Conservation (phyloP, 225 moss, liverwort and hornwort genomes). For the Rhytidiadelphus loreus region DNA sequence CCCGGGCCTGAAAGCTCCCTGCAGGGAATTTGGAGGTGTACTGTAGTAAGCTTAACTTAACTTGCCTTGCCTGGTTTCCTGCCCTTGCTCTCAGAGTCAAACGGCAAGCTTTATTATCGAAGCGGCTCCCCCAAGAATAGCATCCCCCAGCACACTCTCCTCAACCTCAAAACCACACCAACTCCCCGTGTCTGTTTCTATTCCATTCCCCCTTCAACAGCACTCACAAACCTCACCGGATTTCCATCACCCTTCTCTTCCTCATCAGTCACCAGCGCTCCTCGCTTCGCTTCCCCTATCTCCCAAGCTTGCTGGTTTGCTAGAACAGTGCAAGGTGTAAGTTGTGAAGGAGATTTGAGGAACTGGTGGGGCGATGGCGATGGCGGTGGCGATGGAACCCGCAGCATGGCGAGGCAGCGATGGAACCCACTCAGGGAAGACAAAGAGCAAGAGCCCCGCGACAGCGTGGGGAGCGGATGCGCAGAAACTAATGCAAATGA, state of each 20-base stretch:
- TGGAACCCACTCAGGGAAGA: neutral
- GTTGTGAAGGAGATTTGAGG: neutral
- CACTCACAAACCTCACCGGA: neutral
- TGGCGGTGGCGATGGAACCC: conserved; percentile 53
- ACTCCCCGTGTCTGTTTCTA: neutral
- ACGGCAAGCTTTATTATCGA: neutral
- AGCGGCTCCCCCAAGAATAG: neutral
- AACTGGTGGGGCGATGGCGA: neutral
- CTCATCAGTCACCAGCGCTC: neutral
- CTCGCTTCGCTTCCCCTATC: no score
- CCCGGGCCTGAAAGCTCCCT: neutral
- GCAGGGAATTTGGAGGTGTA: neutral
- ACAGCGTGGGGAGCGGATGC: conserved; percentile 46
- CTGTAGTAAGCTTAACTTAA: neutral
- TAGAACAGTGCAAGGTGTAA: neutral
- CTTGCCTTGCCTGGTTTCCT: neutral
- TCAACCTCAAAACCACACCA: neutral
- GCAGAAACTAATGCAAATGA: conserved; percentile 62
- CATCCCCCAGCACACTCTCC: neutral
- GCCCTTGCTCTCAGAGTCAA: neutral
- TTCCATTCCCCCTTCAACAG: neutral
- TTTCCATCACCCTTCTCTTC: neutral
- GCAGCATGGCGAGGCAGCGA: conserved; percentile 49
- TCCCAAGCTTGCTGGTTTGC: neutral
- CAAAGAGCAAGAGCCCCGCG: conserved; percentile 8